These are phyloP conservation scores for Dittrichia graveolens DNA, from an alignment of 129 eudicot genomes.

Conservation along the genomic window DNA sequence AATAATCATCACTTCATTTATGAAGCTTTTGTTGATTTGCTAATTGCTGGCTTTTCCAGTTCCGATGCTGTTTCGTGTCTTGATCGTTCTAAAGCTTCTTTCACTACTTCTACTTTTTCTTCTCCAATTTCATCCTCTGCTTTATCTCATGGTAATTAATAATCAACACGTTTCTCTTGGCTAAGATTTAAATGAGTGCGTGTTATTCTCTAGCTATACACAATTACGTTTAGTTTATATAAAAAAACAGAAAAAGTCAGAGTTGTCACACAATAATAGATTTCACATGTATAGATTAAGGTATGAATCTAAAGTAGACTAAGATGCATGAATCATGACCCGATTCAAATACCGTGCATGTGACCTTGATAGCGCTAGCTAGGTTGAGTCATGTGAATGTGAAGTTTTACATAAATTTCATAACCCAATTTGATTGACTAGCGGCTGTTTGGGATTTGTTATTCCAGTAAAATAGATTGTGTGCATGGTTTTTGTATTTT, in stretches of 20 bases:
- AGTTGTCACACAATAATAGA: too few relatives aligned
- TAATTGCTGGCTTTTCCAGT: constrained; percentile 35
- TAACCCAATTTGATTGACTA: neutral
- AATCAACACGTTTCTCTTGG: neutral
- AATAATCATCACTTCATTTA: constrained; percentile 66
- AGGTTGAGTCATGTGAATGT: constrained; percentile 1
- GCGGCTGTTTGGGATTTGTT: too few relatives aligned
- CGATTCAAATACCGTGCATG: too few relatives aligned
- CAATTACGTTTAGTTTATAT: neutral
- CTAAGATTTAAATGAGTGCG: too few relatives aligned
- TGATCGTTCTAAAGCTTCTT: constrained; percentile 38
- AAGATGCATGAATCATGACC: too few relatives aligned
- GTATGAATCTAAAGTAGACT: too few relatives aligned
- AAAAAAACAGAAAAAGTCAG: too few relatives aligned
- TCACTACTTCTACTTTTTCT: constrained; percentile 44
- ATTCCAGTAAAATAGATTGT: too few relatives aligned
- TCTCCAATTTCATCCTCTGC: constrained; percentile 44
- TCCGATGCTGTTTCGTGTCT: constrained; percentile 17
- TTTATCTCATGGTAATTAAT: constrained; percentile 12
- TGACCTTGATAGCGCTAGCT: neutral
- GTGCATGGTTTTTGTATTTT: too few relatives aligned
- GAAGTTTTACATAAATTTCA: neutral
- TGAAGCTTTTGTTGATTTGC: constrained; percentile 86
- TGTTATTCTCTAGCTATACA: too few relatives aligned
- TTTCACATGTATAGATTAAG: too few relatives aligned